Percentiles rank a stretch among this genome's conserved stretches.
These are phyloP conservation scores for Phytopythium vexans DNA, from an alignment of 352 stramenopile genomes.

Conservation along the genomic window DNA sequence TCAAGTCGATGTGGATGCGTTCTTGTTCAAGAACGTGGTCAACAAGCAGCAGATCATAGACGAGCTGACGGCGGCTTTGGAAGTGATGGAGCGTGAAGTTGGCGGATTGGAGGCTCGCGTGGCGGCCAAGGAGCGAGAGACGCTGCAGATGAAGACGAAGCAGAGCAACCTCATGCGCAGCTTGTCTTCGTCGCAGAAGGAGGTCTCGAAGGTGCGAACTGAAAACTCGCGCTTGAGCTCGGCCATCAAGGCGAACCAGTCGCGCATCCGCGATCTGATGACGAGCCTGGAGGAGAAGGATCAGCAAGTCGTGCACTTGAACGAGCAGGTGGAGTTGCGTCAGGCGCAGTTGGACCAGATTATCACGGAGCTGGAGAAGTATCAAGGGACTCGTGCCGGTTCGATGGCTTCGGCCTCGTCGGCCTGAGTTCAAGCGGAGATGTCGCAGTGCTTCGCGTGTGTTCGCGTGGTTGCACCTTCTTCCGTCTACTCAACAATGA, in stretches of 20 bases:
- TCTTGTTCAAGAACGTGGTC: constrained; percentile 69
- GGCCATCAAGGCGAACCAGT: constrained; percentile 55
- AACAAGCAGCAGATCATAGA: constrained; percentile 65
- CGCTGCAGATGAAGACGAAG: constrained; percentile 57
- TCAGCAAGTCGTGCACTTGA: constrained; percentile 58
- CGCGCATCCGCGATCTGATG: constrained; percentile 51
- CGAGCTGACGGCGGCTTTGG: constrained; percentile 59
- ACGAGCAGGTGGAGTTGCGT: constrained; percentile 49
- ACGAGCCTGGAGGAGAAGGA: constrained; percentile 64
- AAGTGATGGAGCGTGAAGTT: constrained; percentile 70
- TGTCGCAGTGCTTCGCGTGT: too few species aligned
- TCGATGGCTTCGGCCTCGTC: too few species aligned
- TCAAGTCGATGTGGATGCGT: constrained; percentile 69
- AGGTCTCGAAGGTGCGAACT: constrained; percentile 48
- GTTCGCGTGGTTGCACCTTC: too few species aligned
- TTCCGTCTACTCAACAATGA: too few species aligned
- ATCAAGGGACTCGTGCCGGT: too few species aligned
- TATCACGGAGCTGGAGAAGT: constrained; percentile 26
- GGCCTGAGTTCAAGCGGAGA: too few species aligned
- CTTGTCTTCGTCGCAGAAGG: constrained; percentile 46
- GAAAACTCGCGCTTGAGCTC: constrained; percentile 51
- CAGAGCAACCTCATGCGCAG: constrained; percentile 37
- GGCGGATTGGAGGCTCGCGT: constrained; percentile 49
- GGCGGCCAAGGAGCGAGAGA: constrained; percentile 49
- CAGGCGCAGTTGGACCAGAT: constrained; percentile 52